These are phyloP conservation scores for Fusarium palustre DNA, from an alignment of 2,329 filamentous ascomycete species.

Conservation along the genomic window DNA sequence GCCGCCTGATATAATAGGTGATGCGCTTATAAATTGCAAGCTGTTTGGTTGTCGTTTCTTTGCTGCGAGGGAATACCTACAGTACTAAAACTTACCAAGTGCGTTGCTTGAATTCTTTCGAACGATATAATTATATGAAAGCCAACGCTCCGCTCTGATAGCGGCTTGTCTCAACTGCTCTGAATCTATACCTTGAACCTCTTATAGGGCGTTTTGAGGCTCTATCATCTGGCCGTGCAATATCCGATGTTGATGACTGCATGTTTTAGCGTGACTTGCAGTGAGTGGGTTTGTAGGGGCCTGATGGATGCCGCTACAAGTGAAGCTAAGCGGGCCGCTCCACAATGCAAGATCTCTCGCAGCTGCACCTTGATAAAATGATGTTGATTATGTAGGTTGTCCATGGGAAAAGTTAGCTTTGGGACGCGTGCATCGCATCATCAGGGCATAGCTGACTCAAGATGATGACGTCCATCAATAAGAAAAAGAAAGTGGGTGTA, in stretches of 20 bases:
- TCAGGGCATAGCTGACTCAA: neutral
- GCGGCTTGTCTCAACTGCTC: neutral
- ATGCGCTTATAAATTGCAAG: neutral
- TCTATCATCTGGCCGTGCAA: conserved; percentile 15
- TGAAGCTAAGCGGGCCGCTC: conserved; percentile 35
- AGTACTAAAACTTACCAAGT: neutral
- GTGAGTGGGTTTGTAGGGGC: conserved; percentile 21
- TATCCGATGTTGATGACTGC: conserved; percentile 10
- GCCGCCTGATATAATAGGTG: neutral
- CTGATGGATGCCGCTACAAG: conserved; percentile 25
- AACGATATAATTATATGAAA: neutral
- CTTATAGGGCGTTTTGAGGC: conserved; percentile 7
- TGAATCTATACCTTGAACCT: neutral
- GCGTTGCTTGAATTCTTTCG: neutral
- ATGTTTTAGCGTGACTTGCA: conserved; percentile 24
- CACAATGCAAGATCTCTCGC: conserved; percentile 35
- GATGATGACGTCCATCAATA: neutral
- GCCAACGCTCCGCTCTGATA: neutral
- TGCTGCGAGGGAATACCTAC: neutral
- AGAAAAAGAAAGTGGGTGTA: neutral
- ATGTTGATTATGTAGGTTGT: neutral
- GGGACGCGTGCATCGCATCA: neutral
- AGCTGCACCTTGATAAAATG: conserved; percentile 24
- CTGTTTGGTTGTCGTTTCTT: neutral
- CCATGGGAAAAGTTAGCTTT: neutral